These are phyloP conservation scores for Exophiala phaeomuriformis DNA, from an alignment of 2,329 filamentous ascomycete species.

Conservation along the genomic window DNA sequence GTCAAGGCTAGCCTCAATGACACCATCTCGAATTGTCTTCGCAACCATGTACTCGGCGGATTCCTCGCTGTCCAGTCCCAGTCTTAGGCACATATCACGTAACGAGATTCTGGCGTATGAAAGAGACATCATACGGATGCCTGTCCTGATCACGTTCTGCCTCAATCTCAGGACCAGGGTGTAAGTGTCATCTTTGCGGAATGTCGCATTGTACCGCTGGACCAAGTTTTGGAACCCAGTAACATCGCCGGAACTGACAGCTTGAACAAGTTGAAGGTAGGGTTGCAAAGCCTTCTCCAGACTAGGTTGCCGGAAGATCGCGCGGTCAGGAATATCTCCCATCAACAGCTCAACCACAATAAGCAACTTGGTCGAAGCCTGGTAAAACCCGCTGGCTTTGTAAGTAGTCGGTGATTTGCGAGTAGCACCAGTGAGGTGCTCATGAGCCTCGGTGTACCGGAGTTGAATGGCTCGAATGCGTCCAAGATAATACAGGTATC, in stretches of 20 bases:
- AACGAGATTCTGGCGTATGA: slow-evolving; percentile 96
- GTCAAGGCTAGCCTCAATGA: slow-evolving; percentile 91
- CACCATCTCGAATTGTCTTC: slow-evolving; percentile 94
- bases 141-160: slow-evolving; percentile 99
- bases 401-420: slow-evolving; percentile 88
- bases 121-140: slow-evolving; percentile 97
- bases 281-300: slow-evolving; percentile 84
- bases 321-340: slow-evolving; percentile 95
- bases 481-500: slow-evolving; percentile 94
- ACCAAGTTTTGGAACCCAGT: slow-evolving; percentile 88
- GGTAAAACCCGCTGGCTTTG: slow-evolving; percentile 87
- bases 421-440: slow-evolving; percentile 85
- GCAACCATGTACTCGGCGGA: slow-evolving; percentile 98
- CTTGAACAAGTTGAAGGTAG: slow-evolving; percentile 89
- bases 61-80: slow-evolving; percentile 91
- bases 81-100: slow-evolving; percentile 90
- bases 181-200: slow-evolving; percentile 91
- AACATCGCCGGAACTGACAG: slow-evolving; percentile 91
- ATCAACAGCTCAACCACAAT: slow-evolving; percentile 94
- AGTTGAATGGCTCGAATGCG: slow-evolving; percentile 94
- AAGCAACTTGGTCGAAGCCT: slow-evolving; percentile 92
- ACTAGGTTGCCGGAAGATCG: slow-evolving; percentile 81
- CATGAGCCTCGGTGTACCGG: slow-evolving; percentile 92
- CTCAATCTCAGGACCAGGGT: slow-evolving; percentile 87
- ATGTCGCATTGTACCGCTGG: slow-evolving; percentile 69